Evolutionary conservation across 148 eudicot genomes (phyloP), one percentile per base, ranked within the genome.

Genomic region (Persicaria maculosa): DNA sequence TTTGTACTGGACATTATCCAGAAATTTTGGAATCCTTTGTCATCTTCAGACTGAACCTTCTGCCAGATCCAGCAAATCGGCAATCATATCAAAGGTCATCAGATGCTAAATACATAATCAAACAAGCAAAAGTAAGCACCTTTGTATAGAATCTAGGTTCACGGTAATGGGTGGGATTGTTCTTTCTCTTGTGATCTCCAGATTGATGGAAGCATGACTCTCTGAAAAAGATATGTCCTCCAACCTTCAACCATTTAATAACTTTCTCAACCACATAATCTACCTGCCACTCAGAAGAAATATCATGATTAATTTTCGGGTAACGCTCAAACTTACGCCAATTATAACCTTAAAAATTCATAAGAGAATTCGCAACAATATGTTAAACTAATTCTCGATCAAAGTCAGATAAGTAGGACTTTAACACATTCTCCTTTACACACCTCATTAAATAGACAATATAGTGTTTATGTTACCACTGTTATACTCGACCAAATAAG

Each of bases 131-230:
- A 31, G 36, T 31, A 31, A 31, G n/a, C 46, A 95, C 99, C 99
- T 92, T 92, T 25, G 97, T 90, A 73, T 96, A 96, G 58, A 80
- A 90, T 81, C 97, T 86, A 45, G 97, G 99, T 73, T 92, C 92
- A 44, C 99, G 92, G 76, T 96, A 96, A 87, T 96, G 99, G n/a
- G 99, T 96, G 4, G 99, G 99, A 70, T 96, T 92, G 78, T 64
- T 82, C 81, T 85, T 89, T 77, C 99, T 84, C 87, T 92, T 96
- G 87, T 81, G 85, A 78, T 96, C 99, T 50, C 99, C 99, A 58
- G 99, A 96, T 79, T 89, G 99, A 81, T 96, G 99, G 81, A 96
- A 96, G 72, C 99, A 96, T 48, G 99, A 96, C 71, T 96, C 99
- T 74, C 99, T 85, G 86, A 96, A 96, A 81, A 92, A 92, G 47